Percentiles rank a stretch among this genome's conserved stretches.
These are phyloP conservation scores for Ustilago sp. DNA, from an alignment of 1,284 basidiomycete genomes.

Conservation along the genomic window DNA sequence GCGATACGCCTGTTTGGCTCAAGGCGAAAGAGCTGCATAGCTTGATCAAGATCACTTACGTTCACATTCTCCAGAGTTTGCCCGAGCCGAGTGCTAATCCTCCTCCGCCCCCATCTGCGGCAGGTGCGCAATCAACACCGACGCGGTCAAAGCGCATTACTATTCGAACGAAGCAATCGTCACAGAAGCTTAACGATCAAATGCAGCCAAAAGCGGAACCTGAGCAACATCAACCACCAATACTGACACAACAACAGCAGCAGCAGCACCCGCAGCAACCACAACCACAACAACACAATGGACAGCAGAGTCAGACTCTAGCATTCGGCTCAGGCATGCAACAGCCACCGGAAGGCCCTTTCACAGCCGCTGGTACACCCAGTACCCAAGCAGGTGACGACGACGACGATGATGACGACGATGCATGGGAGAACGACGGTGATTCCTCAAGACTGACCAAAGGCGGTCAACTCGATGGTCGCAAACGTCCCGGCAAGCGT, in stretches of 20 bases:
- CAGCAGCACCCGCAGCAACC: constrained; percentile 5
- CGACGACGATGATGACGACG: constrained; percentile 34
- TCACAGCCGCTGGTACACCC: constrained; percentile 33
- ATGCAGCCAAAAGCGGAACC: constrained; percentile 9
- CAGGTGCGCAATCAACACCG: constrained; percentile 13
- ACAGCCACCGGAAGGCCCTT: constrained; percentile 8
- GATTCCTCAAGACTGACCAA: constrained; percentile 47
- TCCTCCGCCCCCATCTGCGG: constrained; percentile 9
- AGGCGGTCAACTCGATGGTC: constrained; percentile 45
- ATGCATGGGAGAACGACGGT: constrained; percentile 22
- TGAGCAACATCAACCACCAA: constrained; percentile 5
- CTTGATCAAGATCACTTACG: constrained; percentile 60
- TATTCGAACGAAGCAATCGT: constrained; percentile 37
- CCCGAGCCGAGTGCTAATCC: constrained; percentile 32
- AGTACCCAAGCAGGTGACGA: constrained; percentile 38
- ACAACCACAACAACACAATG: constrained; percentile 1
- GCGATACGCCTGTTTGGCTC: constrained; percentile 84
- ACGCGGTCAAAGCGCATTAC: constrained; percentile 41
- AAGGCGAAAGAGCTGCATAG: constrained; percentile 78
- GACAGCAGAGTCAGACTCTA: not conserved
- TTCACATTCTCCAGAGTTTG: constrained; percentile 49
- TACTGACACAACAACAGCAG: not conserved
- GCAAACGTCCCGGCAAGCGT: constrained; percentile 56
- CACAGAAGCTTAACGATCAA: constrained; percentile 38
- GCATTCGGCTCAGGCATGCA: not conserved